A percentile compares a stretch with the other conserved stretches of the same genome.
Conservation (phyloP, 257 asterid genomes). For the Petunia axillaris region DNA sequence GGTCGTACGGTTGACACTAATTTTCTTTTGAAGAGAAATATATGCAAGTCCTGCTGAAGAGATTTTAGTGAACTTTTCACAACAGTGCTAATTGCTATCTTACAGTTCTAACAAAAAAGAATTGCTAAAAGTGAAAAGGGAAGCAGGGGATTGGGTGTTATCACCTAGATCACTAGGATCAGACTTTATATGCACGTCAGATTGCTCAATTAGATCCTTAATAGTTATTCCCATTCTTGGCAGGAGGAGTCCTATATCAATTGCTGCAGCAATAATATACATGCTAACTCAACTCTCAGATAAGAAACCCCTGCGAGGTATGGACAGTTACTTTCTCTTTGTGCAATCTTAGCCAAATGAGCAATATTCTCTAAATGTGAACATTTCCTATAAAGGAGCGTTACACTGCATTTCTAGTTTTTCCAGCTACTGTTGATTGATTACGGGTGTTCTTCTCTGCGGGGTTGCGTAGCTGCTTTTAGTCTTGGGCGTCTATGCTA, state of each 20-base stretch:
- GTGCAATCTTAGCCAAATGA: slow-evolving; percentile 1
- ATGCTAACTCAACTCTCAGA: slow-evolving; percentile 85
- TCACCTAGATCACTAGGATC: not conserved
- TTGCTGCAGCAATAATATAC: slow-evolving; percentile 87
- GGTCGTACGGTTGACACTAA: not conserved
- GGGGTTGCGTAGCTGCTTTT: not conserved
- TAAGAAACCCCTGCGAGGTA: slow-evolving; percentile 81
- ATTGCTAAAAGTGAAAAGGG: slow-evolving; percentile 7
- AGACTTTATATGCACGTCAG: not conserved
- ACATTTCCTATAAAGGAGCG: not conserved
- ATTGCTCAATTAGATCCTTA: not conserved
- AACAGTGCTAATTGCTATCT: not conserved
- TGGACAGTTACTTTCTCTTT: slow-evolving; percentile 24
- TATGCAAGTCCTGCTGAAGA: not conserved
- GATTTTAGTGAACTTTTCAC: not conserved
- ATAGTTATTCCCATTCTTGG: slow-evolving; percentile 19
- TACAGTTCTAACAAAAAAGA: not conserved
- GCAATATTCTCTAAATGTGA: not conserved
- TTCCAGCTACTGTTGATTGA: not conserved
- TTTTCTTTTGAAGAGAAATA: not conserved
- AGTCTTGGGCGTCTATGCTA: not conserved
- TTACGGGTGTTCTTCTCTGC: not conserved
- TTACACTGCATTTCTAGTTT: not conserved
- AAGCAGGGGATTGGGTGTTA: not conserved
- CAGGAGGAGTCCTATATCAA: slow-evolving; percentile 95